Evolutionary conservation across 2,329 filamentous ascomycete species (phyloP).

Genomic region (Fusarium torulosum): DNA sequence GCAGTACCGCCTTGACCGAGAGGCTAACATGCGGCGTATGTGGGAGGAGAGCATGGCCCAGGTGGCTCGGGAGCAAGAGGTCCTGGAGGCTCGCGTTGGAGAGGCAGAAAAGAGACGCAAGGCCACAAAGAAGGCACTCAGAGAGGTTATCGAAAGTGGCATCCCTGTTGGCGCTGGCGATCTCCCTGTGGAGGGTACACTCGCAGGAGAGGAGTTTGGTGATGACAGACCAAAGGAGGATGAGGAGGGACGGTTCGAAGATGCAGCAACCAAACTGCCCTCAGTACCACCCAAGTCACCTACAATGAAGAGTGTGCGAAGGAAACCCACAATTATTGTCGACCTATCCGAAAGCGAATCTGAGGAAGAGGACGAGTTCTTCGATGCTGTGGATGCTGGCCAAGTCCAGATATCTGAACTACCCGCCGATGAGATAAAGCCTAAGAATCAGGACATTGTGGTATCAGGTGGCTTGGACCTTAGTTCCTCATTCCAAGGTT

Average conservation of each 20-base stretch:
- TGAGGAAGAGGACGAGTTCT: slow-evolving; percentile 91
- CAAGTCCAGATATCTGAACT: slow-evolving; percentile 84
- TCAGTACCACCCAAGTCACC: slow-evolving; percentile 27
- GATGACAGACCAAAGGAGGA: slow-evolving; percentile 38
- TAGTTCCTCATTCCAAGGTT: slow-evolving; percentile 83
- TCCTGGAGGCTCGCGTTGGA: slow-evolving; percentile 86
- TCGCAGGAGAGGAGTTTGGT: slow-evolving; percentile 51
- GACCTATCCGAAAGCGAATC: slow-evolving; percentile 85
- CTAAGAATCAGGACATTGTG: slow-evolving; percentile 59
- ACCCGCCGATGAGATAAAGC: slow-evolving; percentile 62
- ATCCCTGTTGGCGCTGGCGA: slow-evolving; percentile 50
- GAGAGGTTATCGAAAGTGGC: slow-evolving; percentile 79
- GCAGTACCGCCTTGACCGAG: slow-evolving; percentile 93
- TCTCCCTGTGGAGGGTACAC: slow-evolving; percentile 45
- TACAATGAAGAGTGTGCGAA: slow-evolving; percentile 55
- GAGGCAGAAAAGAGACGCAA: slow-evolving; percentile 92
- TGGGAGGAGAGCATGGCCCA: slow-evolving; percentile 99
- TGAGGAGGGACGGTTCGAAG: slow-evolving; percentile 42
- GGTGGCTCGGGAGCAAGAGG: slow-evolving; percentile 94
- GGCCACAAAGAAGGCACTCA: slow-evolving; percentile 88
- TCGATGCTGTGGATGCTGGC: slow-evolving; percentile 94
- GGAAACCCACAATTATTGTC: slow-evolving; percentile 75
- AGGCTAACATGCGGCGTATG: slow-evolving; percentile 91
- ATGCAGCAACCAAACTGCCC: slow-evolving; percentile 32
- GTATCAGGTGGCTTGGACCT: slow-evolving; percentile 70